phyloP scores from a whole-genome alignment of 495 filamentous ascomycete genomes.

The Aspergillus coremiiformis region DNA sequence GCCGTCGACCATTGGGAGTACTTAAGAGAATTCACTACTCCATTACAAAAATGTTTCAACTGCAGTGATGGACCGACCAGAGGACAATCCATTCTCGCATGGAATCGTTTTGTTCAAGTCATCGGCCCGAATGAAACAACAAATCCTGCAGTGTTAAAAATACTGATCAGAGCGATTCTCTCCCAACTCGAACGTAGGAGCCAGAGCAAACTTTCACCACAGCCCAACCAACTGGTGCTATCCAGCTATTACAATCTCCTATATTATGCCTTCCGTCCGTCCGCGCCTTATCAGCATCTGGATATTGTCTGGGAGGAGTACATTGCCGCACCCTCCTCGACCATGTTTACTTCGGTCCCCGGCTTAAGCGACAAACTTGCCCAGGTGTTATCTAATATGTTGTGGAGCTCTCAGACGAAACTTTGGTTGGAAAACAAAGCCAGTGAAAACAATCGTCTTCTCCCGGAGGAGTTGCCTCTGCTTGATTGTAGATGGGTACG shows the following conservation, averaged over 20 bases:
- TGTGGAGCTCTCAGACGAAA: slow-evolving; percentile 56
- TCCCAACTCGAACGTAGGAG: slow-evolving; percentile 62
- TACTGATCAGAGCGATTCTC: slow-evolving; percentile 61
- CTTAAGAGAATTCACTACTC: slow-evolving; percentile 60
- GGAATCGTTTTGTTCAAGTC: slow-evolving; percentile 73
- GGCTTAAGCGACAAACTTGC: slow-evolving; percentile 46
- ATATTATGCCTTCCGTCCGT: slow-evolving; percentile 79
- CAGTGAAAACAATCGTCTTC: slow-evolving; percentile 47
- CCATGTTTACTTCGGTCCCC: slow-evolving; percentile 24
- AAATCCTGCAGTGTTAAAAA: slow-evolving; percentile 49
- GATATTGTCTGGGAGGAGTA: slow-evolving; percentile 76
- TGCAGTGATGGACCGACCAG: slow-evolving; percentile 64
- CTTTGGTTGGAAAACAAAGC: slow-evolving; percentile 68
- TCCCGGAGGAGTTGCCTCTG: slow-evolving; percentile 64
- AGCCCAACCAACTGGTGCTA: slow-evolving; percentile 52
- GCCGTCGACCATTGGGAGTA: slow-evolving; percentile 66
- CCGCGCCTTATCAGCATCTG: slow-evolving; percentile 49
- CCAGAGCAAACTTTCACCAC: slow-evolving; percentile 47
- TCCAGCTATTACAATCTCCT: slow-evolving; percentile 69
- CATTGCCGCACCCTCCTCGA: slow-evolving; percentile 44
- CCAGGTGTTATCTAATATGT: slow-evolving; percentile 58
- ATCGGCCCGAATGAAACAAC: slow-evolving; percentile 56
- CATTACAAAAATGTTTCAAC: slow-evolving; percentile 82
- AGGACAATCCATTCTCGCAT: slow-evolving; percentile 69
- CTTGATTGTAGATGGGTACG: slow-evolving; percentile 87